Base-by-base conservation (phyloP, 2,329 filamentous ascomycete species). In the Lachnellula occidentalis region DNA sequence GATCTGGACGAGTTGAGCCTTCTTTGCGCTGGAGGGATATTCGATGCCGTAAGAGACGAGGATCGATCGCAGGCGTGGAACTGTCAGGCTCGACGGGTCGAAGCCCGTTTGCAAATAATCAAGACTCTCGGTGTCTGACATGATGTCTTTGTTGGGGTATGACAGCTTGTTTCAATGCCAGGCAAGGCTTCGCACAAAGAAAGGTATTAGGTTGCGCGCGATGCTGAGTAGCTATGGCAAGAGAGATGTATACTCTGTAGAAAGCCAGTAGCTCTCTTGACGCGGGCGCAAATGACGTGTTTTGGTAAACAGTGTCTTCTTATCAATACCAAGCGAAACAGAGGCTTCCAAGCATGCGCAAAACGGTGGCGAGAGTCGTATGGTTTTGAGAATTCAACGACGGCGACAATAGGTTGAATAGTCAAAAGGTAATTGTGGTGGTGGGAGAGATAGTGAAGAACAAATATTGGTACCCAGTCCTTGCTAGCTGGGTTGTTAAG, bases 1-100 rank as follows among this genome's bases (percentile, higher is more conserved):
- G 46, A 97, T 83, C 7, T 88, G 84, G 57, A 99, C 79, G 21
- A 99, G 83, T 67, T 95, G 87, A 0, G 83, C 76, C 75, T 99
- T 99, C 75, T 97, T 99, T 12, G 94, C 91, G 4, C 86, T 92
- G 0, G 90, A 86, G 5, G 92, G 87, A 69, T 96, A 97, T 37
- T 83, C 75, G 66, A 97, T 77, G 69, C 91, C 88, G 74, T 99
- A 90, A 61, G 85, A 87, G 66, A 97, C 88, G 55, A 99, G 83
- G 61, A 97, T 95, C 48, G 88, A 92, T 66, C 94, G 89, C 64
- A 99, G 78, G 45, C 88, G 87, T 27, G 94, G 91, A 48, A 97
- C 85, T 1, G 91, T 97, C 60, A 97, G 81, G 60, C 81, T 83
- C 67, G 80, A 79, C 19, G 94, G 85, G 70, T 99, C 90, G 70